Base-by-base conservation (phyloP, 164 flowering plant species). In the Kingdonia uniflora region DNA sequence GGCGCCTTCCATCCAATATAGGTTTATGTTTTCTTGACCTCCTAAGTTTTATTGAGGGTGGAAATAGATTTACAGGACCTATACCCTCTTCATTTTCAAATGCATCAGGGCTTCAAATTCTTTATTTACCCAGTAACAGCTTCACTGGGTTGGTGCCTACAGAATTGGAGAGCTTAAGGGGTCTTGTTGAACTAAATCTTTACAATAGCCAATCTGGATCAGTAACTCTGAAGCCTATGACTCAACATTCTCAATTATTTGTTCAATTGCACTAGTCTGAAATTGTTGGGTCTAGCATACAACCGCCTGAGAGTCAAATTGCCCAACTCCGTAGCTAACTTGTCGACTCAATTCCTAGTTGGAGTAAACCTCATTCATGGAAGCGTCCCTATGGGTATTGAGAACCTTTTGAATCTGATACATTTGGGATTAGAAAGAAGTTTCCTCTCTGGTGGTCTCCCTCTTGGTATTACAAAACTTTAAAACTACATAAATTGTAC, bases 61-160 rank as follows among this genome's bases (percentile, higher is more conserved):
- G 40, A 14, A 41, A 14, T 11, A 14, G 17, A 41, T 41, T 41
- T 41, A 14, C 15, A 10, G 44, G 44, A 41, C 4, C 44, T 11
- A 41, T 41, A 14, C 44, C 44, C 17, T 2, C 17, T 41, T 41
- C 44, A 14, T 41, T 41, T 14, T 16, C 17, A 14, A 41, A 10
- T 41, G 15, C 16, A 14, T 41, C 44, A 11, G 5, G 17, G 17
- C n/a, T 41, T 10, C 59, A 51, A 11, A 3, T 45, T 20, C 47
- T 71, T 4, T 38, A 47, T 4, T 25, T 73, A 24, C n/a, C 44
- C 21, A 14, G 2, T 45, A 76, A 76, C 15, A 23, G 39, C 14
- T 43, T 76, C 44, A 52, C 19, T 5, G 62, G 67, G 19, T 5
- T 26, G 1, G 42, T 64, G 6, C 63, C 67, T 14, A 47, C 13